Evolutionary conservation across 2,329 filamentous ascomycete species (phyloP).

Genomic region (Botrytis sinoallii): DNA sequence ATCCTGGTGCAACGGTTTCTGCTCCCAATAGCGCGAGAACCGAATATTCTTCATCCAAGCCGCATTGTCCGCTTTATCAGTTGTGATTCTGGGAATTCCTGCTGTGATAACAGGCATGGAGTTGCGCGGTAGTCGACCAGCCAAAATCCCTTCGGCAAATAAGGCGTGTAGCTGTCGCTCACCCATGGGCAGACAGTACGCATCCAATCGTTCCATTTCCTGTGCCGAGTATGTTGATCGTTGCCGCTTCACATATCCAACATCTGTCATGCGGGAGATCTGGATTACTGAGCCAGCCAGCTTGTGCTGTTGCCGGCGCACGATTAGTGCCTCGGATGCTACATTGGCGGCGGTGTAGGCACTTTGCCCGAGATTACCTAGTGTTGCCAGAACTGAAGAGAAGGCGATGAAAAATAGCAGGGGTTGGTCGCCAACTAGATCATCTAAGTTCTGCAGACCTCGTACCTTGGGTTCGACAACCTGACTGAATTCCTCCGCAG

Average conservation of each 20-base stretch:
- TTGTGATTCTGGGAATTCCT: not conserved
- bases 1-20: not conserved
- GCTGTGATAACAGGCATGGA: not conserved
- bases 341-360: conserved; percentile 44
- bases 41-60: not conserved
- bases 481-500: not conserved
- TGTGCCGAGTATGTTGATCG: not conserved
- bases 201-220: conserved; percentile 33
- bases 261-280: conserved; percentile 41
- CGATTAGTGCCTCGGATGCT: conserved; percentile 44
- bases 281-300: conserved; percentile 49
- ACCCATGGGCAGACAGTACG: conserved; percentile 38
- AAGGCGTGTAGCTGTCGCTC: not conserved
- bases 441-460: conserved; percentile 37
- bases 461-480: conserved; percentile 39
- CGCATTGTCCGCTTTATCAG: not conserved
- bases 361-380: conserved; percentile 39
- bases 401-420: conserved; percentile 45
- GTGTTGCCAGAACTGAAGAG: conserved; percentile 38
- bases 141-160: not conserved
- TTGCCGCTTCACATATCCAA: conserved; percentile 39
- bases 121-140: not conserved
- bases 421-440: conserved; percentile 32
- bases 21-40: not conserved
- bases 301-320: conserved; percentile 41